Evolutionary conservation across 805 yeast genomes (phyloP), one percentile per base, ranked within the genome.

Genomic region (Lachancea thermotolerans): DNA sequence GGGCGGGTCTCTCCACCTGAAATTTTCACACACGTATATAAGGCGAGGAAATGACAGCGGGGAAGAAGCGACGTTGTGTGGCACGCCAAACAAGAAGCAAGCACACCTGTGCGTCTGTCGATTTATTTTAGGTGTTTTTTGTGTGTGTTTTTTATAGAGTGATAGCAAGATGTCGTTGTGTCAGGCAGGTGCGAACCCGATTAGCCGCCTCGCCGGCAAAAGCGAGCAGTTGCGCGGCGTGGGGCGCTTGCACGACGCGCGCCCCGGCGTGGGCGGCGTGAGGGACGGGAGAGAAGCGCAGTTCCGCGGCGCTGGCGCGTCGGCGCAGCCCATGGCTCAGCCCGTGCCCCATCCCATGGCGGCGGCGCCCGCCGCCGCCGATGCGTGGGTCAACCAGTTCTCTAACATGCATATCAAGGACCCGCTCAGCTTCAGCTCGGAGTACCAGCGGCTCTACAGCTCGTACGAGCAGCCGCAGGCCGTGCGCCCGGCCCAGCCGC

Each of bases 391-490:
- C 10, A 41, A 50, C 12, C 58, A 63, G 44, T 59, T 62, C 32
- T 48, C 63, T 1, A 45, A 54, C 3, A 55, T 63, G 55, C 46
- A 49, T 16, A 47, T 64, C 7, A 51, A 52, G 4, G 68, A 64
- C 43, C 60, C 61, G 11, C 16, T 57, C 41, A 65, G 61, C 46
- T 60, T 60, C 37, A 51, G 57, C 36, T 44, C 52, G 12, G 59
- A 55, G 30, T 64, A 64, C 43, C 60, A 60, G 43, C 50, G 39
- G 16, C 38, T 56, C 34, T 64, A 64, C 48, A 44, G 51, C 4
- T 42, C 45, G 1, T 63, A 59, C 46, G 60, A 55, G 39, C 42
- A 48, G 25, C 47, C 37, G 10, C 8, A 12, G n/a, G 27, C 27
- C 27, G 25, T 36, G 12, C n/a, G 14, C 14, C 18, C 21, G 25